Percentiles rank a stretch among this genome's conserved stretches.
Conservation (phyloP, 164 flowering plant genomes). For the Warburgia ugandensis region DNA sequence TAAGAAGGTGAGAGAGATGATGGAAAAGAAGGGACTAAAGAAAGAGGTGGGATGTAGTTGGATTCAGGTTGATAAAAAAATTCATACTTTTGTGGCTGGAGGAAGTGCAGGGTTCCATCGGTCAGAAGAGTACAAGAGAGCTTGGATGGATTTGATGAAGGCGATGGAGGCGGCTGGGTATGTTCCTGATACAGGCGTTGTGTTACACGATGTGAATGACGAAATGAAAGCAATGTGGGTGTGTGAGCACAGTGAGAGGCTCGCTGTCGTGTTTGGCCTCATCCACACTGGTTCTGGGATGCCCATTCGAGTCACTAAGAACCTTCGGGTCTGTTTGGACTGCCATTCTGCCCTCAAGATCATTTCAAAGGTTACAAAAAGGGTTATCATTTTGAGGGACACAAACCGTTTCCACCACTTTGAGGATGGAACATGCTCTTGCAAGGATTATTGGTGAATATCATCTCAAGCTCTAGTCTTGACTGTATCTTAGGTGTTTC, state of each 20-base stretch:
- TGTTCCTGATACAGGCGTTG: neutral
- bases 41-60: conserved; percentile 7
- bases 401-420: conserved; percentile 4
- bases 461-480: too few species aligned
- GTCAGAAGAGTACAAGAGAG: conserved; percentile 2
- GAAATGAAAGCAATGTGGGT: conserved; percentile 5
- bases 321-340: conserved; percentile 3
- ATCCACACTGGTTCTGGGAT: conserved; percentile 1
- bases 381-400: conserved; percentile 6
- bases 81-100: neutral
- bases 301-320: conserved; percentile 9
- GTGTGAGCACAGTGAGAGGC: conserved; percentile 6
- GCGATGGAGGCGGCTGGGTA: neutral
- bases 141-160: neutral
- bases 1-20: conserved; percentile 2
- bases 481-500: too few species aligned
- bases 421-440: conserved; percentile 3
- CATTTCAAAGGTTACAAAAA: conserved; percentile 3
- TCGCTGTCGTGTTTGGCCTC: conserved; percentile 4
- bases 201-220: neutral
- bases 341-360: conserved; percentile 5
- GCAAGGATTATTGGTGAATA: conserved; percentile 6
- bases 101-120: neutral
- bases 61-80: neutral
- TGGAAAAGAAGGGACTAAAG: neutral